phyloP scores from a whole-genome alignment of 805 yeast genomes.

The Candida ponderosae region DNA sequence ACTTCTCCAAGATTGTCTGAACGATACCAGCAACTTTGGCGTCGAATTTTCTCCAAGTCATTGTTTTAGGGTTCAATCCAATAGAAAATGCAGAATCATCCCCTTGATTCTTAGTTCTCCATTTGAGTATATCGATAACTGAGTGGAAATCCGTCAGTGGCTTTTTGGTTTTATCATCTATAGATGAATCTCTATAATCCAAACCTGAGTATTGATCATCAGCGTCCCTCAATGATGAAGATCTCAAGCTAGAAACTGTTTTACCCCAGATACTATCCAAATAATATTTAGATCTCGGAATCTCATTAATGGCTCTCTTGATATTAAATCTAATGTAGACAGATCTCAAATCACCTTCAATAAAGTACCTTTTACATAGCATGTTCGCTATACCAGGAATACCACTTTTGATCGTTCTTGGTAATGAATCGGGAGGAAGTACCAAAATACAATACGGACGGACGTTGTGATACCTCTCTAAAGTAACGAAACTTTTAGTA shows the following conservation, averaged over 20 bases:
- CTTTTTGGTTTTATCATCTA: constrained; percentile 73
- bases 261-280: constrained; percentile 80
- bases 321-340: constrained; percentile 76
- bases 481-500: constrained; percentile 32
- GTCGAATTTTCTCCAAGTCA: constrained; percentile 76
- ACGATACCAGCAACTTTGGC: constrained; percentile 69
- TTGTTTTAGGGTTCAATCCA: constrained; percentile 21
- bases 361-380: constrained; percentile 69
- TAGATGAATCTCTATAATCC: constrained; percentile 65
- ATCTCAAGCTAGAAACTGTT: constrained; percentile 47
- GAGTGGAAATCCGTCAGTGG: constrained; percentile 65
- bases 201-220: constrained; percentile 75
- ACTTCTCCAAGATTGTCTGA: constrained; percentile 60
- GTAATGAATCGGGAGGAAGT: constrained; percentile 72
- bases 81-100: constrained; percentile 69
- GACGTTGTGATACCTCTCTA: constrained; percentile 58
- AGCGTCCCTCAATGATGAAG: constrained; percentile 48
- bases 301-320: constrained; percentile 49
- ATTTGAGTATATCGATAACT: constrained; percentile 66
- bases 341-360: constrained; percentile 73
- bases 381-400: constrained; percentile 89
- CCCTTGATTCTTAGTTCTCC: constrained; percentile 66
- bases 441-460: constrained; percentile 76
- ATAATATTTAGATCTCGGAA: constrained; percentile 70
- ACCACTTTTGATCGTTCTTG: constrained; percentile 78